Evolutionary conservation across 2,329 filamentous ascomycete species (phyloP), one percentile per base, ranked within the genome.

Genomic region (Verticillium tricorpus): DNA sequence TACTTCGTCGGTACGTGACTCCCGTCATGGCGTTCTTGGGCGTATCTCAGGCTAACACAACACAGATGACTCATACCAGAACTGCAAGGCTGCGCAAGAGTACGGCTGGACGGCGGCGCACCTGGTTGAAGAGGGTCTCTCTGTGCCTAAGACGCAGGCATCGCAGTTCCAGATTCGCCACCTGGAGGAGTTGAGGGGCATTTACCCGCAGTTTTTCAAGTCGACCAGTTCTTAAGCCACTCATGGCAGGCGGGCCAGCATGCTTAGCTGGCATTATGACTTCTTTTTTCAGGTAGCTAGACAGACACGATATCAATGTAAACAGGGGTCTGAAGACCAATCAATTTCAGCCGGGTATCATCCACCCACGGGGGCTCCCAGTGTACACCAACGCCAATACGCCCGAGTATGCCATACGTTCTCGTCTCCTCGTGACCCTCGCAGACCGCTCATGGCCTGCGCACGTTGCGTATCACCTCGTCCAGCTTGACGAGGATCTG

Each of bases 171-270:
- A 93, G 71, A 90, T 99, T 66, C 82, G 84, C 55, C 84, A 87
- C 70, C 77, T 99, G 32, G 82, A 90, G 66, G 90, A 98, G 70
- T 78, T 99, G 62, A 85, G 90, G 56, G 78, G 78, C 0, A 75
- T 90, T 12, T 98, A 94, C 67, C 93, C 95, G 0, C 87, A 96
- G 62, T 86, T 97, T 65, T 97, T 99, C 82, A 95, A 91, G 74
- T 77, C 77, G 5, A 68, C 66, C 14, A 31, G n/a, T 6, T 32
- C 54, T 11, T 34, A 56, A n/a, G 8, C 54, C 6, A 12, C 17
- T 8, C 31, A 17, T 34, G 28, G 39, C 37, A 17, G 12, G 37
- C 37, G 37, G 17, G 5, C 14, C 17, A 39, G 37, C 17, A 17
- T 39, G 14, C 17, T 39, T 17, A 39, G 37, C 17, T 15, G 14